Percentiles rank a stretch among this genome's conserved stretches.
These are phyloP conservation scores for Blastobotrys elegans DNA, from an alignment of 1,139 yeast species.

Conservation along the genomic window DNA sequence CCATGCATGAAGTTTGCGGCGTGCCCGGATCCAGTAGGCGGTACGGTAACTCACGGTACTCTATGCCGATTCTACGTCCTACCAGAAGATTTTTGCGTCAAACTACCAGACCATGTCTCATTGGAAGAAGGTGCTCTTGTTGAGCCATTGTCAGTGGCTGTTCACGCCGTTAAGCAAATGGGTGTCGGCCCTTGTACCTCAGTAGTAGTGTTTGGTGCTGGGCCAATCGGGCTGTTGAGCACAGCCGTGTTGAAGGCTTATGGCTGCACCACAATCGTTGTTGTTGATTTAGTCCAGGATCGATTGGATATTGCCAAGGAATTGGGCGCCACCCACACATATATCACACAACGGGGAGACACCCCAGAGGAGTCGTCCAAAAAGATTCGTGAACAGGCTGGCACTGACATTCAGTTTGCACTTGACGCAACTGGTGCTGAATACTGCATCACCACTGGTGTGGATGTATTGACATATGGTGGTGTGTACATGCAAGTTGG, in stretches of 20 bases:
- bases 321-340: constrained; percentile 22
- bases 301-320: constrained; percentile 20
- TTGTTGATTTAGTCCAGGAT: constrained; percentile 43
- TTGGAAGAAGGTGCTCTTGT: constrained; percentile 85
- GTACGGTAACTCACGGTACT: constrained; percentile 45
- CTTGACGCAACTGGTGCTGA: constrained; percentile 69
- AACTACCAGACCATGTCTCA: constrained; percentile 68
- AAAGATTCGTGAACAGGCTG: constrained; percentile 35
- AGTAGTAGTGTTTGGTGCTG: constrained; percentile 85
- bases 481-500: constrained; percentile 73
- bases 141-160: constrained; percentile 86
- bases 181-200: constrained; percentile 62
- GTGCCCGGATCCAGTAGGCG: constrained; percentile 55
- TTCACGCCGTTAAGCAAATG: constrained; percentile 70
- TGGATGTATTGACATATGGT: constrained; percentile 51
- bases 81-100: constrained; percentile 82
- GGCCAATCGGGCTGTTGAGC: constrained; percentile 79
- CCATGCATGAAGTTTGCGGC: constrained; percentile 87
- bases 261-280: constrained; percentile 66
- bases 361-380: constrained; percentile 34
- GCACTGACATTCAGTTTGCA: constrained; percentile 44
- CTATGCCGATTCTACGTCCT: constrained; percentile 64
- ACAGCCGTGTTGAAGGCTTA: constrained; percentile 74
- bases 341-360: constrained; percentile 22
- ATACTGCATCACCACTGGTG: constrained; percentile 60